Percentiles rank a stretch among this genome's conserved stretches.
Evolutionary conservation across 345 rosid species (phyloP).

Genomic region (Pugionium cornutum): DNA sequence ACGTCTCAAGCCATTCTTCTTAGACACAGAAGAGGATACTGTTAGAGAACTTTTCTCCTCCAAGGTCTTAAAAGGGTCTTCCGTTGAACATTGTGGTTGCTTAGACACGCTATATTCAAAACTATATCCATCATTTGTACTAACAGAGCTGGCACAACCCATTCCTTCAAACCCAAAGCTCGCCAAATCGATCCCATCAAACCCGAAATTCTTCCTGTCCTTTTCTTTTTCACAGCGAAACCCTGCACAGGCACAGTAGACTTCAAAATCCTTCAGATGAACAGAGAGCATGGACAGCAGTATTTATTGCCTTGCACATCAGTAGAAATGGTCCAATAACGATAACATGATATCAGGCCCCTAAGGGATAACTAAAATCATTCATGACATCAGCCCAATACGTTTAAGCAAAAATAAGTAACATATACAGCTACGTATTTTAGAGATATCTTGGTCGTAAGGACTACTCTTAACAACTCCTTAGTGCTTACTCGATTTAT

Average conservation of each 20-base stretch:
- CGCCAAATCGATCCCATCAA: slow-evolving; percentile 18
- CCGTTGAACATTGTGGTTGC: slow-evolving; percentile 27
- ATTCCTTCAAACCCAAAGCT: slow-evolving; percentile 49
- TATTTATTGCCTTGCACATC: slow-evolving; percentile 6
- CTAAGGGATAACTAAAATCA: background rate
- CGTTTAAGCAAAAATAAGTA: slow-evolving; percentile 24
- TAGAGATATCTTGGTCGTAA: slow-evolving; percentile 5
- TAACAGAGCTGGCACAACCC: slow-evolving; percentile 48
- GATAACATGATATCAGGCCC: slow-evolving; percentile 21
- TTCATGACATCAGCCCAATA: slow-evolving; percentile 9
- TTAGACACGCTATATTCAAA: slow-evolving; percentile 42
- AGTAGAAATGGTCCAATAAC: slow-evolving; percentile 3
- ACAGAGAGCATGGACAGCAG: slow-evolving; percentile 11
- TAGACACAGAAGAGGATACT: slow-evolving; percentile 39
- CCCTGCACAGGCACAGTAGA: slow-evolving; percentile 23
- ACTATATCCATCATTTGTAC: slow-evolving; percentile 8
- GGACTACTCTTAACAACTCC: slow-evolving; percentile 25
- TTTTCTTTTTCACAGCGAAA: slow-evolving; percentile 18
- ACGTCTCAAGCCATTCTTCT: slow-evolving; percentile 27
- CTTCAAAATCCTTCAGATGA: slow-evolving; percentile 12
- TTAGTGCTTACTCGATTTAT: slow-evolving; percentile 34
- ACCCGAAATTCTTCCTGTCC: slow-evolving; percentile 4
- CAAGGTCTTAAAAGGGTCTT: slow-evolving; percentile 25
- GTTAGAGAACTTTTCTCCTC: slow-evolving; percentile 18
- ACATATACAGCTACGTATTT: slow-evolving; percentile 17